These are phyloP conservation scores for Chlamydomonas incerta DNA, from an alignment of 139 green algal genomes.

Conservation along the genomic window DNA sequence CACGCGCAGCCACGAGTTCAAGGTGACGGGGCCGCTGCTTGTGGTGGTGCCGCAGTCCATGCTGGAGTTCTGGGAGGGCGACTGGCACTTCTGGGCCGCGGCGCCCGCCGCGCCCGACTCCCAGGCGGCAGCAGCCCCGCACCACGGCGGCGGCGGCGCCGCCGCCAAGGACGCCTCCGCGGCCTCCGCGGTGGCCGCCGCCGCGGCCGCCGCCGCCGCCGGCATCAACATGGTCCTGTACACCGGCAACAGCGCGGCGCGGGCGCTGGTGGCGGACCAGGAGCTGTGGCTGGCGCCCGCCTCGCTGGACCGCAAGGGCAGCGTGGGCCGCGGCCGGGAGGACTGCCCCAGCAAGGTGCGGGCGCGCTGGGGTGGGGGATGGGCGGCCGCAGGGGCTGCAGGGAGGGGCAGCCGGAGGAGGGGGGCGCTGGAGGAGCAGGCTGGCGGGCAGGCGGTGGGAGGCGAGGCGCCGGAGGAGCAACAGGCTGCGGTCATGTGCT, in stretches of 20 bases:
- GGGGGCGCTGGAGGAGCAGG: too few species aligned
- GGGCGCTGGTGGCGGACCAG: constrained; percentile 73
- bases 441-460: too few species aligned
- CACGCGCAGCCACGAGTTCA: constrained; percentile 77
- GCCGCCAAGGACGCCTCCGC: not conserved
- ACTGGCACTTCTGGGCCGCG: constrained; percentile 61
- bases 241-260: constrained; percentile 60
- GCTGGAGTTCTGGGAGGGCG: constrained; percentile 80
- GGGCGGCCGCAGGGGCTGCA: too few species aligned
- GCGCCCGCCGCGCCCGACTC: not conserved
- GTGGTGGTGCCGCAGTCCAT: constrained; percentile 68
- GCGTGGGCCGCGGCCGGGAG: not conserved
- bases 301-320: constrained; percentile 69
- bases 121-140: not conserved
- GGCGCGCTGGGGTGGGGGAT: too few species aligned
- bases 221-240: constrained; percentile 71
- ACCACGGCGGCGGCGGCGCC: not conserved
- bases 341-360: constrained; percentile 51
- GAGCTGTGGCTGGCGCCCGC: constrained; percentile 86
- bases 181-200: not conserved
- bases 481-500: not conserved
- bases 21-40: constrained; percentile 67
- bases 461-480: too few species aligned
- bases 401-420: too few species aligned
- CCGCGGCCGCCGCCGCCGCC: constrained; percentile 3